phyloP scores from a whole-genome alignment of 495 filamentous ascomycete species.

The Penicillium coffeae region DNA sequence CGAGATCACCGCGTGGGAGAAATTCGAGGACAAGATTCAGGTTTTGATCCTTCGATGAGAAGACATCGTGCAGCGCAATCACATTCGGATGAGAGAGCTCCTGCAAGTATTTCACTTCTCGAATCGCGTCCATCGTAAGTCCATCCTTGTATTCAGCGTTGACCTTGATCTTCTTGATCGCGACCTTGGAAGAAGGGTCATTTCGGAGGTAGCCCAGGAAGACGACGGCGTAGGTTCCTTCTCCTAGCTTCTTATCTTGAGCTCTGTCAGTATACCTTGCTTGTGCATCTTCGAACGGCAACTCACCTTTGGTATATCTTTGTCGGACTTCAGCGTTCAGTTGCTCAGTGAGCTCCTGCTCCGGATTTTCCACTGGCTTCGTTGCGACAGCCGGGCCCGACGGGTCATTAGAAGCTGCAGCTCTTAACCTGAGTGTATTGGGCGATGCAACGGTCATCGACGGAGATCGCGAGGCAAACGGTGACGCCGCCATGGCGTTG shows the following conservation, averaged over 20 bases:
- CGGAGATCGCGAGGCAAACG: slow-evolving; percentile 34
- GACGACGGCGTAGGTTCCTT: slow-evolving; percentile 96
- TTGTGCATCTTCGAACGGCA: neutral
- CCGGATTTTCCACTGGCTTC: slow-evolving; percentile 18
- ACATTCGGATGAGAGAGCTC: slow-evolving; percentile 96
- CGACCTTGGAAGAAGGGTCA: slow-evolving; percentile 67
- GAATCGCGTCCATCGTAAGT: slow-evolving; percentile 87
- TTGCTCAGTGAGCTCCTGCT: slow-evolving; percentile 71
- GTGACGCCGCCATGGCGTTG: slow-evolving; percentile 43
- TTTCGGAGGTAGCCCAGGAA: slow-evolving; percentile 74
- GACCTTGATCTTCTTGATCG: slow-evolving; percentile 98
- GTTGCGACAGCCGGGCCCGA: slow-evolving; percentile 10
- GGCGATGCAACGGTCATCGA: slow-evolving; percentile 30
- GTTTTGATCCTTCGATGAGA: slow-evolving; percentile 88
- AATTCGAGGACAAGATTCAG: slow-evolving; percentile 93
- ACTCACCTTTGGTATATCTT: slow-evolving; percentile 82
- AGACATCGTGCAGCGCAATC: slow-evolving; percentile 85
- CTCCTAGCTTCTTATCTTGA: slow-evolving; percentile 81
- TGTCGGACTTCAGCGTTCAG: slow-evolving; percentile 81
- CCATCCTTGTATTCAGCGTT: slow-evolving; percentile 81
- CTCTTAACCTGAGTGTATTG: slow-evolving; percentile 34
- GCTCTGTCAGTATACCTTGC: slow-evolving; percentile 3
- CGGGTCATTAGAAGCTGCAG: slow-evolving; percentile 29
- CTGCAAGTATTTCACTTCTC: slow-evolving; percentile 90
- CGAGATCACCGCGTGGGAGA: slow-evolving; percentile 84